Conservation (phyloP, 2,329 filamentous ascomycete genomes). For the Trichoderma atrobrunneum region DNA sequence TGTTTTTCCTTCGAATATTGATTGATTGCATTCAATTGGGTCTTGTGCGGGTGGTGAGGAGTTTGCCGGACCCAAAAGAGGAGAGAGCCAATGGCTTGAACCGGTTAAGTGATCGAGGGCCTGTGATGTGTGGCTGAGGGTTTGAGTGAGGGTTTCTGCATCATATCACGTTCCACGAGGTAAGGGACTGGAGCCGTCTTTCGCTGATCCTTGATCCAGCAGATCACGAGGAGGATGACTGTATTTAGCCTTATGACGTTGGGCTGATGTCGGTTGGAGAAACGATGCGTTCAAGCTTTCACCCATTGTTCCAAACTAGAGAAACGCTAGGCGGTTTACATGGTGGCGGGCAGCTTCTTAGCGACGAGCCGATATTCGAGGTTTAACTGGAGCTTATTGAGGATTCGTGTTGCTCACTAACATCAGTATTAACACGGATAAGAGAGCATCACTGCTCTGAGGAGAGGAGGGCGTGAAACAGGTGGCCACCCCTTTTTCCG, state of each 20-base stretch:
- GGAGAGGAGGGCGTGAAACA: neutral
- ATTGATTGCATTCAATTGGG: neutral
- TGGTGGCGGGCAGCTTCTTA: neutral
- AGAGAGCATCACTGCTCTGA: neutral
- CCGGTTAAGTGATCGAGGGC: neutral
- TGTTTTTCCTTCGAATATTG: neutral
- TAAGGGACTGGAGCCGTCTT: constrained; percentile 7
- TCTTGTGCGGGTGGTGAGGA: neutral
- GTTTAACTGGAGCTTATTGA: neutral
- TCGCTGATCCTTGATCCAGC: neutral
- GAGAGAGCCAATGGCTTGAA: neutral
- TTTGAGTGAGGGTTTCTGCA: neutral
- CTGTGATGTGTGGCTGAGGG: neutral
- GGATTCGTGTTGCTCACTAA: neutral
- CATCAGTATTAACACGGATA: neutral
- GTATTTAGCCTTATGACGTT: constrained; percentile 30
- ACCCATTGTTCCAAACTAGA: neutral
- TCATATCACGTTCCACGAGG: constrained; percentile 7
- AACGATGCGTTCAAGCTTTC: neutral
- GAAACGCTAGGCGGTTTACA: neutral
- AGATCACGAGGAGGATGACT: constrained; percentile 16
- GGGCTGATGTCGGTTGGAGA: constrained; percentile 23
- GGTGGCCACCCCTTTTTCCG: neutral
- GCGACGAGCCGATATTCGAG: constrained; percentile 2
- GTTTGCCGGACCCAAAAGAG: neutral